Evolutionary conservation across 2,329 filamentous ascomycete species (phyloP).

Genomic region (Fusarium burgessii): DNA sequence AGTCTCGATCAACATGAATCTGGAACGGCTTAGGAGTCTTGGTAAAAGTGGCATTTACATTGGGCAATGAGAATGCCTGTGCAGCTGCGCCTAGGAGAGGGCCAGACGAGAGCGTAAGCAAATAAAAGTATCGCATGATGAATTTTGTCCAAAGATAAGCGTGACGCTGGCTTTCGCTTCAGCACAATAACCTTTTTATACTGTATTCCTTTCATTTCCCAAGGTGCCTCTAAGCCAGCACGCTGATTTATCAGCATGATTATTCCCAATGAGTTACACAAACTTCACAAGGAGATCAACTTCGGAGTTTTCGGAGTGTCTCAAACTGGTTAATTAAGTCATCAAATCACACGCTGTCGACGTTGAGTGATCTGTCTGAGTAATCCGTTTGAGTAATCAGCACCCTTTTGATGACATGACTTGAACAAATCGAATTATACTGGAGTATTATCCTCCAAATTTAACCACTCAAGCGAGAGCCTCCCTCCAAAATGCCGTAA

Average conservation of each 20-base stretch:
- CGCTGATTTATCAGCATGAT: not conserved
- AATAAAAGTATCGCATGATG: not conserved
- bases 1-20: not conserved
- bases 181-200: not conserved
- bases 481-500: accelerated
- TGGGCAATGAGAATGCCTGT: not conserved
- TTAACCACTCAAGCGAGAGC: not conserved
- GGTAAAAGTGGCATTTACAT: not conserved
- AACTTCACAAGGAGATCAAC: too few relatives aligned
- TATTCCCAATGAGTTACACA: not conserved
- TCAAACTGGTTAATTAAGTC: not conserved
- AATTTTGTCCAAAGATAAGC: accelerated
- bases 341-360: accelerated
- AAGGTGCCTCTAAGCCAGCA: too few relatives aligned
- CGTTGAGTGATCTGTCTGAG: not conserved
- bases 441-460: not conserved
- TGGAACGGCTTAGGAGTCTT: not conserved
- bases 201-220: not conserved
- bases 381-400: not conserved
- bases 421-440: not conserved
- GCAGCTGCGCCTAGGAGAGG: not conserved
- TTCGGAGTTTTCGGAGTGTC: too few relatives aligned
- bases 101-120: not conserved
- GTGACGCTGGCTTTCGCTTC: accelerated
- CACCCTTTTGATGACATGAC: not conserved